Evolutionary conservation across 2,329 filamentous ascomycete species (phyloP), one percentile per base, ranked within the genome.

Genomic region (Elsinoe necatrix): DNA sequence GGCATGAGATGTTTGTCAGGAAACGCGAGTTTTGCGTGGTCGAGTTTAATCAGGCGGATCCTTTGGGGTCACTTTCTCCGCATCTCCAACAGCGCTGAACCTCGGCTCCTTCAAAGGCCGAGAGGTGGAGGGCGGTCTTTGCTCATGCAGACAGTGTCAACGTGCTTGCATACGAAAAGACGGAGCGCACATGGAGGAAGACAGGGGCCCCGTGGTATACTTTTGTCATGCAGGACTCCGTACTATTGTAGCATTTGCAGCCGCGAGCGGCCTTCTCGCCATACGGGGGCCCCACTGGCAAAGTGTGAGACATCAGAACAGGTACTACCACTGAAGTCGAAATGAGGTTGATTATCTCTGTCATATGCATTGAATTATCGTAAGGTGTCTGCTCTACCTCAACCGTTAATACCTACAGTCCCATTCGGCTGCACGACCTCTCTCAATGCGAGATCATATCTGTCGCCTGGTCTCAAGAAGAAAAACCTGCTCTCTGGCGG

Each of bases 381-480:
- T 31, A 31, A 31, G 29, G 6, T 37, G 14, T 37, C 12, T 37
- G 27, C 12, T 4, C 4, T 20, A 16, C 12, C 18, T 37, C 16
- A 52, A 20, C 11, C 48, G 23, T 52, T 52, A n/a, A 35, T 52
- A 12, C n/a, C 48, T 2, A 52, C 29, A 18, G 18, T 35, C 1
- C 48, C 48, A 37, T 35, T 52, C 11, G 48, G 27, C 31, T 52
- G 14, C 31, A 52, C 48, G 29, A 61, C 61, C 48, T 58, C 52
- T 27, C 62, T 59, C 21, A 41, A 41, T 3, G 56, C 58, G 16
- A 64, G 37, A 39, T 64, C 60, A 52, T 64, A 63, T 52, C 23
- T 57, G 25, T 64, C 61, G 2, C 60, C 59, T 2, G 57, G 29
- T 16, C 45, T 63, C 50, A 62, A 54, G 34, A 64, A 64, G 34